Percentiles rank a stretch among this genome's conserved stretches.
These are phyloP conservation scores for Starmera quercuum DNA, from an alignment of 805 yeast genomes.

Conservation along the genomic window DNA sequence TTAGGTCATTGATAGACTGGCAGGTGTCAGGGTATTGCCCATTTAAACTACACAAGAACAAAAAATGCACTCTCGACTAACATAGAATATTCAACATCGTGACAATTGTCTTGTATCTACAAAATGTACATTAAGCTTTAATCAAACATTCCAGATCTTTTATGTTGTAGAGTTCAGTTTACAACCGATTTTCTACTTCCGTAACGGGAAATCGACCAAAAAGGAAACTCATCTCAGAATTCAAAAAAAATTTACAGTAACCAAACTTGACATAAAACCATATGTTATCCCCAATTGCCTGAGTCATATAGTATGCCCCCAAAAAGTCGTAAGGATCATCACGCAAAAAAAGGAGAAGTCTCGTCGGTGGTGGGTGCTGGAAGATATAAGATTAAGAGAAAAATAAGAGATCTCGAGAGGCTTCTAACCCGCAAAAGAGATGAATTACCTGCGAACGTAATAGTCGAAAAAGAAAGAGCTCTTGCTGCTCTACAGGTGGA, in stretches of 20 bases:
- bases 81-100: too few relatives aligned
- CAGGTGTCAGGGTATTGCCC: conserved; percentile 64
- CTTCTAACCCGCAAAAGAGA: conserved; percentile 47
- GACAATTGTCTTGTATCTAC: too few relatives aligned
- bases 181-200: too few relatives aligned
- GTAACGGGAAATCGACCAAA: too few relatives aligned
- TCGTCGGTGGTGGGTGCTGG: conserved; percentile 29
- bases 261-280: too few relatives aligned
- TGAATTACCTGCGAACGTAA: conserved; percentile 53
- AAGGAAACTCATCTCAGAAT: not conserved
- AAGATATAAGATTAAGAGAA: conserved; percentile 61
- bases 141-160: too few relatives aligned
- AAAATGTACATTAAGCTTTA: too few relatives aligned
- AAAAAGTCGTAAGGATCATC: too few relatives aligned
- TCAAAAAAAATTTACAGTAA: not conserved
- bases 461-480: conserved; percentile 69
- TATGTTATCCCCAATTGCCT: too few relatives aligned
- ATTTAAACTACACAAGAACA: conserved; percentile 36
- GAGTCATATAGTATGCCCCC: too few relatives aligned
- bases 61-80: too few relatives aligned
- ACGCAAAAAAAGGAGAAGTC: conserved; percentile 7
- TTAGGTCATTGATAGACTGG: conserved; percentile 43
- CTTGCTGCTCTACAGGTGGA: conserved; percentile 57
- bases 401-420: conserved; percentile 81
- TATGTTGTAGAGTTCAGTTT: too few relatives aligned